phyloP scores from a whole-genome alignment of 2,329 filamentous ascomycete genomes.

The Pseudodiploospora longispora region DNA sequence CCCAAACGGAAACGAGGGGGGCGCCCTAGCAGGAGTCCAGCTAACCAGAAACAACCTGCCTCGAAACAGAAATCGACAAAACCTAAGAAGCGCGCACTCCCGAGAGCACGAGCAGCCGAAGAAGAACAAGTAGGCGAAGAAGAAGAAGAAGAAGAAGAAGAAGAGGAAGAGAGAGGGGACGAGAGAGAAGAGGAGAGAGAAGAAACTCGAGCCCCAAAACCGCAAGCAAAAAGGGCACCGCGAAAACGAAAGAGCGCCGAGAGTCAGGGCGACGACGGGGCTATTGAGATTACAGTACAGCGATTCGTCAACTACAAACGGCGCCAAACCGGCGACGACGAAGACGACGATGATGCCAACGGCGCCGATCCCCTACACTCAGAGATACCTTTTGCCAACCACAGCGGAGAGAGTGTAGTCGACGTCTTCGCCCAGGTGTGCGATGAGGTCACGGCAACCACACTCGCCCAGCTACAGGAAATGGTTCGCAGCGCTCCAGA shows the following conservation, averaged over 20 bases:
- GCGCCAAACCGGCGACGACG: conserved; percentile 31
- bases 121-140: not conserved
- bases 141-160: not conserved
- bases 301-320: conserved; percentile 44
- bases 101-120: not conserved
- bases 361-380: conserved; percentile 38
- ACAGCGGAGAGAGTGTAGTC: conserved; percentile 50
- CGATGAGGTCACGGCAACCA: conserved; percentile 49
- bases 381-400: conserved; percentile 46
- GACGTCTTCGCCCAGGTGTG: conserved; percentile 56
- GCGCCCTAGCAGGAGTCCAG: conserved; percentile 30
- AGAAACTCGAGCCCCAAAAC: conserved; percentile 3
- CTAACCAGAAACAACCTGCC: conserved; percentile 32
- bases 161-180: not conserved
- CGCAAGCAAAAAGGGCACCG: conserved; percentile 12
- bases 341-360: conserved; percentile 26
- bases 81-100: conserved; percentile 7
- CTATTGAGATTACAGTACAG: conserved; percentile 51
- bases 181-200: conserved; percentile 2
- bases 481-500: conserved; percentile 31
- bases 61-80: conserved; percentile 15
- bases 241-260: conserved; percentile 16
- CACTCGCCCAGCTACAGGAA: conserved; percentile 39
- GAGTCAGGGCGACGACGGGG: conserved; percentile 16
- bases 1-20: conserved; percentile 29